These are phyloP conservation scores for Raffaelea albimanens DNA, from an alignment of 2,329 filamentous ascomycete genomes.

Conservation along the genomic window DNA sequence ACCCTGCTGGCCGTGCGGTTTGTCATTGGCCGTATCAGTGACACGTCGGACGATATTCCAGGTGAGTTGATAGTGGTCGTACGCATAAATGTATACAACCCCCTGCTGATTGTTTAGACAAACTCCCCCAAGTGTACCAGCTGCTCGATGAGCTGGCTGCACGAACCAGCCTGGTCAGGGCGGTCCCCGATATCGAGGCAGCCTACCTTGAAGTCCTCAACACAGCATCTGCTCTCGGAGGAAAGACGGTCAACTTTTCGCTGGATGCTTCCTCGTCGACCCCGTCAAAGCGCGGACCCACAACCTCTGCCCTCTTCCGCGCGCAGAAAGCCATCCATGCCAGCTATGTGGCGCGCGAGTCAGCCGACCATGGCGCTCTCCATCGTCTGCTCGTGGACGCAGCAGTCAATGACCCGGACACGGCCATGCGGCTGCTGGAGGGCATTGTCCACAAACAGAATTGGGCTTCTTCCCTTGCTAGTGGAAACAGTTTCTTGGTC, in stretches of 20 bases:
- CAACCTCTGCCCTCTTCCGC: slow-evolving; percentile 26
- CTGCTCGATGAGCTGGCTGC: slow-evolving; percentile 5
- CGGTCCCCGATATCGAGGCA: slow-evolving; percentile 31
- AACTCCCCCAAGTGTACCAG: slow-evolving; percentile 2
- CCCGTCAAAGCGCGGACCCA: too few relatives aligned
- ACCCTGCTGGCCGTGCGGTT: slow-evolving; percentile 46
- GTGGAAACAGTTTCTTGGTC: background rate
- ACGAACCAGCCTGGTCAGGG: slow-evolving; percentile 5
- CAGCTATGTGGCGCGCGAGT: slow-evolving; percentile 19
- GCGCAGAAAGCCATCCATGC: slow-evolving; percentile 26
- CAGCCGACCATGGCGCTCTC: slow-evolving; percentile 14
- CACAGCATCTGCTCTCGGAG: slow-evolving; percentile 19
- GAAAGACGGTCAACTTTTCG: too few relatives aligned
- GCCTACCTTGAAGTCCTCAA: slow-evolving; percentile 38
- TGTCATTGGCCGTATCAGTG: slow-evolving; percentile 35
- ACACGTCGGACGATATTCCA: slow-evolving; percentile 33
- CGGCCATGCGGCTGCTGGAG: slow-evolving; percentile 32
- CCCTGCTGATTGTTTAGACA: background rate
- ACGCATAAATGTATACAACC: background rate
- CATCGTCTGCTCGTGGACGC: slow-evolving; percentile 24
- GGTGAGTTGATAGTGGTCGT: slow-evolving; percentile 20
- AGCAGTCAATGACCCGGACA: slow-evolving; percentile 29
- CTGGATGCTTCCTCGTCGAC: too few relatives aligned
- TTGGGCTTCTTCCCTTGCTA: background rate
- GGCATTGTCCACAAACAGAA: slow-evolving; percentile 14